Percentiles rank a stretch among this genome's conserved stretches.
phyloP scores from a whole-genome alignment of 108 stramenopile genomes.

The Thalassiosira profunda region DNA sequence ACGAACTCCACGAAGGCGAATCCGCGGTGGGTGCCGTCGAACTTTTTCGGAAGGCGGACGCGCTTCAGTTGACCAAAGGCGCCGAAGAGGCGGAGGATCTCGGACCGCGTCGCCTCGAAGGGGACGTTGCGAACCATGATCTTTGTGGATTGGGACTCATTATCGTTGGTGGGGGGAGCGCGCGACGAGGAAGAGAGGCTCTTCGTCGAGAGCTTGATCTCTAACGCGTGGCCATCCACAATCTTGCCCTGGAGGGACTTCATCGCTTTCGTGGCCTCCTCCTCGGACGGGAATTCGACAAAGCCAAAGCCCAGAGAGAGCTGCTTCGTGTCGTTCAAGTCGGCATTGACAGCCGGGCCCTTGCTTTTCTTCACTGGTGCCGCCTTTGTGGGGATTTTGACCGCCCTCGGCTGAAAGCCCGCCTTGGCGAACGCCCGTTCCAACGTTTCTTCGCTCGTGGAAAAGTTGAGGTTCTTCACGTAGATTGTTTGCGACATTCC shows the following conservation, averaged over 20 bases:
- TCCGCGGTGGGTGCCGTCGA: conserved; percentile 96
- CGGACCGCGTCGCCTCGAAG: conserved; percentile 94
- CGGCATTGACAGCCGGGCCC: conserved; percentile 6
- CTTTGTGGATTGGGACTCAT: conserved; percentile 71
- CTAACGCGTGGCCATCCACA: conserved; percentile 93
- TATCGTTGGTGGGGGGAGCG: conserved; percentile 10
- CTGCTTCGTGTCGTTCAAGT: conserved; percentile 21
- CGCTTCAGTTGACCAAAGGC: conserved; percentile 93
- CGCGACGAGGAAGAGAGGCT: conserved; percentile 22
- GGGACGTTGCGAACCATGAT: conserved; percentile 97
- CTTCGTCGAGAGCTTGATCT: conserved; percentile 86
- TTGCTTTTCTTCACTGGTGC: conserved; percentile 54
- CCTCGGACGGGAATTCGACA: conserved; percentile 91
- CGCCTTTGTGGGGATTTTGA: conserved; percentile 90
- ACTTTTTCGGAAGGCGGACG: conserved; percentile 98
- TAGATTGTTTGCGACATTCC: conserved; percentile 76
- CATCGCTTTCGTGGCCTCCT: conserved; percentile 78
- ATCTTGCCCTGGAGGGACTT: conserved; percentile 82
- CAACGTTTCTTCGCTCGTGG: conserved; percentile 85
- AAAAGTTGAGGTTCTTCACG: conserved; percentile 97
- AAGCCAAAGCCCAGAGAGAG: conserved; percentile 98
- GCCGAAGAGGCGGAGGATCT: conserved; percentile 93
- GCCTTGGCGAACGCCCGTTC: conserved; percentile 62
- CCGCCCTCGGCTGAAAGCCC: conserved; percentile 69
- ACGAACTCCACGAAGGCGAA: conserved; percentile 98